phyloP scores from a whole-genome alignment of 352 stramenopile genomes.

The Phytophthora quininea region DNA sequence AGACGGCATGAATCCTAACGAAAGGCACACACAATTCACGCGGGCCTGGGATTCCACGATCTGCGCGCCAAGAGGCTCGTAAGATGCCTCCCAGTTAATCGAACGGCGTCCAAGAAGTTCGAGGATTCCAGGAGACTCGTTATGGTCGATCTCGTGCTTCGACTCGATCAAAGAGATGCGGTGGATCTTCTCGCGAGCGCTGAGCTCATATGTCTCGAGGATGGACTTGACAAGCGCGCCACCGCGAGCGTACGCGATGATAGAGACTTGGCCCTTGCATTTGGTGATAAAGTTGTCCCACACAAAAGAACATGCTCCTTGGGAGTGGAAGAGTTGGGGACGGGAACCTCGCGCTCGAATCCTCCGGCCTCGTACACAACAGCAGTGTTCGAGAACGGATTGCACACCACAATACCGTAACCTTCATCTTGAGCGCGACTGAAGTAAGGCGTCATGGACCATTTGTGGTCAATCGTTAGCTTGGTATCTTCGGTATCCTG shows the following conservation, averaged over 20 bases:
- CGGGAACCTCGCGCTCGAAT: constrained; percentile 84
- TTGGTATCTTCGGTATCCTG: constrained; percentile 70
- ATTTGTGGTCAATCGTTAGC: constrained; percentile 81
- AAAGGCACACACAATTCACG: constrained; percentile 88
- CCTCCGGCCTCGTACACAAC: constrained; percentile 89
- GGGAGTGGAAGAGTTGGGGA: constrained; percentile 83
- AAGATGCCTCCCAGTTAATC: constrained; percentile 90
- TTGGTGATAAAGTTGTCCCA: constrained; percentile 85
- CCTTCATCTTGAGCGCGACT: constrained; percentile 86
- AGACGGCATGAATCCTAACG: constrained; percentile 78
- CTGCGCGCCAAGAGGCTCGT: constrained; percentile 80
- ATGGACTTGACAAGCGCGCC: constrained; percentile 86
- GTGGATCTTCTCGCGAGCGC: constrained; percentile 78
- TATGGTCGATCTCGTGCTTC: constrained; percentile 88
- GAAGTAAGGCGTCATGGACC: constrained; percentile 88
- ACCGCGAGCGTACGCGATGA: constrained; percentile 84
- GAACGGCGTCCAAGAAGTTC: constrained; percentile 85
- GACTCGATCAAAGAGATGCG: constrained; percentile 87
- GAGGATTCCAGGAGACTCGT: constrained; percentile 74
- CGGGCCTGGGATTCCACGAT: constrained; percentile 87
- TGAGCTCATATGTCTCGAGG: constrained; percentile 78
- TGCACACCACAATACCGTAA: constrained; percentile 87
- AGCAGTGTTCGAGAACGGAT: constrained; percentile 87
- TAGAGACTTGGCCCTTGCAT: constrained; percentile 85
- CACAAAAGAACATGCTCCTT: constrained; percentile 88